Evolutionary conservation across 1,284 basidiomycete genomes (phyloP).

Genomic region (Tremellales sp.): DNA sequence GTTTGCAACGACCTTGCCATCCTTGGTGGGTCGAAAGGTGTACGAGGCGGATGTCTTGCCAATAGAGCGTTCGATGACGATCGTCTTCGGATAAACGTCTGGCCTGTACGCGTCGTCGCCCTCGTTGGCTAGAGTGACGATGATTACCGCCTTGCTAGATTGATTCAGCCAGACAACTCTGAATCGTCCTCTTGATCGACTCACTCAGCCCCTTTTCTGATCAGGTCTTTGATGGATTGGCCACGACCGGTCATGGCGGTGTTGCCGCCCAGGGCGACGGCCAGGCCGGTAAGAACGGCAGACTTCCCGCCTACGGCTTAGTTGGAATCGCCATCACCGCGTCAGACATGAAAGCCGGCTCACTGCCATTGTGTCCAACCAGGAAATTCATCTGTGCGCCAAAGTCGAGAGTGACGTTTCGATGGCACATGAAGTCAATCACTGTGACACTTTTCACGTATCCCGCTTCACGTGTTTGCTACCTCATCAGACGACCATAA

Average conservation of each 20-base stretch:
- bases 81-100: conserved; percentile 75
- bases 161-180: conserved; percentile 8
- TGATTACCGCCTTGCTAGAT: conserved; percentile 67
- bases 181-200: conserved; percentile 19
- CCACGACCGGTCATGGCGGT: conserved; percentile 84
- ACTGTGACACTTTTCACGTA: conserved; percentile 82
- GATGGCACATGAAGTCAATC: conserved; percentile 96
- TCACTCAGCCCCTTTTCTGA: conserved; percentile 77
- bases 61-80: conserved; percentile 79
- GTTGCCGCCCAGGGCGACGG: conserved; percentile 90
- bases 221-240: conserved; percentile 78
- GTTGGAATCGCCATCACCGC: too few relatives aligned
- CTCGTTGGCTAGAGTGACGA: conserved; percentile 75
- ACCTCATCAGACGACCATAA: conserved; percentile 8
- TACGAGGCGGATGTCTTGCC: conserved; percentile 72
- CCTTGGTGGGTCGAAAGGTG: conserved; percentile 70
- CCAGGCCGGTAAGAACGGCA: conserved; percentile 88
- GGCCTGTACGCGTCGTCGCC: conserved; percentile 84
- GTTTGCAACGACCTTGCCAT: conserved; percentile 65
- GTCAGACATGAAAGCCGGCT: conserved; percentile 10
- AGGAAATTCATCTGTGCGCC: conserved; percentile 94
- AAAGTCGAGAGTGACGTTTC: conserved; percentile 72
- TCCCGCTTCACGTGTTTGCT: conserved; percentile 69
- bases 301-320: conserved; percentile 92
- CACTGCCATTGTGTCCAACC: conserved; percentile 68